These are phyloP conservation scores for Dioszegia crocea DNA, from an alignment of 768 basidiomycete species.

Conservation along the genomic window DNA sequence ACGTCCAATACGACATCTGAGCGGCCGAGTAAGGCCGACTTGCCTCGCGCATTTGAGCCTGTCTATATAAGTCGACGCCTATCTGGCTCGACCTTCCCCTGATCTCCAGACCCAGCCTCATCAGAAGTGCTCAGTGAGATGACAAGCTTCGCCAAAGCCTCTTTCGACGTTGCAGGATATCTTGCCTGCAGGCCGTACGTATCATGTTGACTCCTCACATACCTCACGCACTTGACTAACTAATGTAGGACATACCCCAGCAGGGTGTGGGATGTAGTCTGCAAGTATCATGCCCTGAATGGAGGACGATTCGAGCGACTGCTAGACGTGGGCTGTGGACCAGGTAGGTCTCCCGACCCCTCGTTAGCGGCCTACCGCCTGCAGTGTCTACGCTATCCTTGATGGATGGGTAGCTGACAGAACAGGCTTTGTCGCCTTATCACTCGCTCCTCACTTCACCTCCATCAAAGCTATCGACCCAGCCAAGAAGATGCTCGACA, in stretches of 20 bases:
- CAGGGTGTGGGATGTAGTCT: constrained; percentile 62
- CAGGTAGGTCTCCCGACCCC: constrained; percentile 56
- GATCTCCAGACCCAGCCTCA: too few relatives aligned
- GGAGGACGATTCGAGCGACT: constrained; percentile 57
- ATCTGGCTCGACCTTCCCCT: too few relatives aligned
- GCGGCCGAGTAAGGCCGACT: too few relatives aligned
- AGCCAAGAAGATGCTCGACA: constrained; percentile 63
- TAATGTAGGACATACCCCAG: constrained; percentile 59
- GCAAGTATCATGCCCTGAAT: constrained; percentile 56
- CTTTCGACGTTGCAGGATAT: constrained; percentile 67
- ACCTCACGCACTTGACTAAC: not conserved
- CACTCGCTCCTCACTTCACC: constrained; percentile 57
- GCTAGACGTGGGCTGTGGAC: constrained; percentile 77
- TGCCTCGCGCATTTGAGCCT: too few relatives aligned
- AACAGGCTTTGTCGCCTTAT: constrained; percentile 66
- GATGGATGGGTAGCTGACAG: constrained; percentile 4
- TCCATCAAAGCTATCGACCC: constrained; percentile 73
- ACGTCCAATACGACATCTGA: too few relatives aligned
- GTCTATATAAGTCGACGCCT: too few relatives aligned
- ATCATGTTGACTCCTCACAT: not conserved
- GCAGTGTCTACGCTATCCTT: not conserved
- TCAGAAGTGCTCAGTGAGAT: not conserved
- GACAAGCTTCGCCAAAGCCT: constrained; percentile 69
- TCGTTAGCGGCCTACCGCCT: too few relatives aligned
- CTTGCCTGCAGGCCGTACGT: constrained; percentile 61